Conservation (phyloP, 2,329 filamentous ascomycete species). For the Xylariales sp. region DNA sequence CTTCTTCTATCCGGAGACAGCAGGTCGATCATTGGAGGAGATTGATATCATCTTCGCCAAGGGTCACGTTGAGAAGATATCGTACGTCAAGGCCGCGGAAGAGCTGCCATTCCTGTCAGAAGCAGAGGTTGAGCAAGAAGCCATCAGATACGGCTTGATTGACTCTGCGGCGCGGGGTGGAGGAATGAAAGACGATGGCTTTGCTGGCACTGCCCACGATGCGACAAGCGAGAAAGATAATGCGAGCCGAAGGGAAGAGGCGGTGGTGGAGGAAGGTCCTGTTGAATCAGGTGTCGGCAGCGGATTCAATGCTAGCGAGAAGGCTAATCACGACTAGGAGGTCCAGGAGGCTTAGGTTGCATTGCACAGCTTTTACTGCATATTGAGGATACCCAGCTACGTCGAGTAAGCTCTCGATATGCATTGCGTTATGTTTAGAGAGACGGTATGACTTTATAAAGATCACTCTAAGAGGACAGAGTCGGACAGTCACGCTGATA, state of each 20-base stretch:
- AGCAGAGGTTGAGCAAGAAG: constrained; percentile 47
- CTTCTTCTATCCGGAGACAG: constrained; percentile 49
- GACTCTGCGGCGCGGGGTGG: constrained; percentile 3
- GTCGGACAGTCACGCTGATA: too few species aligned
- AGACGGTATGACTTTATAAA: too few species aligned
- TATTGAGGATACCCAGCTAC: background rate
- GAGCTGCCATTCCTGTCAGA: constrained; percentile 49
- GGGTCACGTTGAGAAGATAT: constrained; percentile 53
- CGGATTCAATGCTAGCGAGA: background rate
- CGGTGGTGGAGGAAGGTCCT: background rate
- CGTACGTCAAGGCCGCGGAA: constrained; percentile 54
- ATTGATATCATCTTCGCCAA: constrained; percentile 57
- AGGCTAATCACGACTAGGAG: background rate
- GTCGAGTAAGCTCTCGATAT: background rate
- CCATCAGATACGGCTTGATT: constrained; percentile 26
- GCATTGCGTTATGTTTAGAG: too few species aligned
- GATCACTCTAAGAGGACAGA: too few species aligned
- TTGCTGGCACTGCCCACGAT: constrained; percentile 2
- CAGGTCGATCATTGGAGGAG: constrained; percentile 46
- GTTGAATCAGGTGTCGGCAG: background rate
- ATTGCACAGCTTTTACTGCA: background rate
- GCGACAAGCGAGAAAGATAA: constrained; percentile 6
- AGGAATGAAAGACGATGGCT: background rate
- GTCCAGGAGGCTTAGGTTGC: background rate
- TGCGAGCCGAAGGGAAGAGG: background rate